Base-by-base conservation (phyloP, 352 stramenopile species). In the Aphanomyces invadans region DNA sequence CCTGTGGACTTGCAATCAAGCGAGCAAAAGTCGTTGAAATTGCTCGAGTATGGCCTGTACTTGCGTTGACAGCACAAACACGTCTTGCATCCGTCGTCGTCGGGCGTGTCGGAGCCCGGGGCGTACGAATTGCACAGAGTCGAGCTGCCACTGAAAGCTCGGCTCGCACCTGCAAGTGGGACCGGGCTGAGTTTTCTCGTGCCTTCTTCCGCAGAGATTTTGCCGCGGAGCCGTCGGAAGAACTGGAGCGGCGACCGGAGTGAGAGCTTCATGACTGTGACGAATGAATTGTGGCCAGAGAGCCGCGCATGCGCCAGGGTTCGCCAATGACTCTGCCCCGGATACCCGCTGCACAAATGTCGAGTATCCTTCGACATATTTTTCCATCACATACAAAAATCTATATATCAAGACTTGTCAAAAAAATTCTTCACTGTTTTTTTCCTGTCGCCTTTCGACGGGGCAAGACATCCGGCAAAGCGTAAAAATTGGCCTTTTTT, bases 111-210 rank as follows among this genome's bases (percentile, higher is more conserved):
- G 33, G 25, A 31, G 17, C 17, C 36, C 7, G 60, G 60, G 12
- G 60, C 60, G 33, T 67, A 31, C 28, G 42, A 51, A 17, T 67
- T 67, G 49, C 60, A 67, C 19, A 49, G 33, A 19, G 25, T 67
- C 23, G 25, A 48, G 49, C 19, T 57, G 28, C 46, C 42, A 11
- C 38, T 55, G 36, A 57, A 67, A 7, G 38, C 26, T 19, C 60
- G 60, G 17, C 42, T 59, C 9, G 60, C 60, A 38, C 60, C 60
- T 25, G 60, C 60, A 2, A 67, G 49, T 38, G 60, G 38, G 12
- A 67, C 60, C 11, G 60, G 60, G 25, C 60, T 67, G 28, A 67
- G 42, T 33, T 67, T 67, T 44, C 39, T 67, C 38, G 60, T 67
- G 38, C 54, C 60, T 32, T 57, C 49, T 67, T 67, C 60, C 26